Base-by-base conservation (phyloP, 257 asterid species). In the Solanum pennellii region DNA sequence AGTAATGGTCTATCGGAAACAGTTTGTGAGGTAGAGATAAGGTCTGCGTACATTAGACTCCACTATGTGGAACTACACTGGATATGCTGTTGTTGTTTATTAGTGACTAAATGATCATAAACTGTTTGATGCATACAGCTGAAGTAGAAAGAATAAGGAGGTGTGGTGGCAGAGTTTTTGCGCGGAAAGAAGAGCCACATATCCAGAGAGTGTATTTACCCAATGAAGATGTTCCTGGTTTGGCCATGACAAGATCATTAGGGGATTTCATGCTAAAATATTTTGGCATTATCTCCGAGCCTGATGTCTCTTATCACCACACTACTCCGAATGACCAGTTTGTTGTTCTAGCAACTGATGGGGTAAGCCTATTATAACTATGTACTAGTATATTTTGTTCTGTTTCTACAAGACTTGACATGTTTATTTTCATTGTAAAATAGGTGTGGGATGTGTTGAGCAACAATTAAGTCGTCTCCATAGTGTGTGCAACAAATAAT, bases 391-490 rank as follows among this genome's bases (percentile, higher is more conserved):
- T 33, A 16, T 33, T 71, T 33, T 31, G n/a, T 45, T 59, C 16
- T 10, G 12, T 56, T 84, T 25, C 15, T 60, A 60, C 20, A 25
- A 42, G 12, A 44, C 33, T 23, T 65, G 35, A 7, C 31, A 29
- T 27, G 27, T 14, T 71, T 44, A 10, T 3, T 49, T 7, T 69
- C 33, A 29, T 76, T 83, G 35, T 33, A 49, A 49, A 72, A 66
- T 66, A 96, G 99, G 98, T 96, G 68, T 96, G 98, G 97, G 98
- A 96, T 87, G 98, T 95, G 88, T 87, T 96, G 27, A 93, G 91
- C 52, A 96, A 96, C 41, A 93, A 95, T 23, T 68, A 93, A 88
- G 98, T 94, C 13, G 37, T 88, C 56, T 83, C 91, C 3, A 88
- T 93, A 69, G 98, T 95, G 9, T 88, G 90, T 13, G 84, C 90